Conservation (phyloP, 2,329 filamentous ascomycete species). For the Microdochium nivale region DNA sequence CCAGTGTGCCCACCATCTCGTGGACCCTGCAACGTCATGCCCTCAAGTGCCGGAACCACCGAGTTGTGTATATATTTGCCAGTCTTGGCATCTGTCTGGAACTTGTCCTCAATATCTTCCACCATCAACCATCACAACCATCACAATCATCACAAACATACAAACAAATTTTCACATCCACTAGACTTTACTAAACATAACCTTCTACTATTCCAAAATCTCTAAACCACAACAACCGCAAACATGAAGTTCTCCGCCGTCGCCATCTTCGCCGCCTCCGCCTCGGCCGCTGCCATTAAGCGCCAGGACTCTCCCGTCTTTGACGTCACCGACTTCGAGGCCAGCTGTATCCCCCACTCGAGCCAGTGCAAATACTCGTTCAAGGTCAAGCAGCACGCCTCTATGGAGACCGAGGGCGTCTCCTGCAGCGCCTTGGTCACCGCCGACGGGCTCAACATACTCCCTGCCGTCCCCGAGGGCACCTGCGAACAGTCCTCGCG, state of each 20-base stretch:
- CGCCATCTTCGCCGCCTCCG: background rate
- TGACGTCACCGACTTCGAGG: background rate
- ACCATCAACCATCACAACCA: too few relatives aligned
- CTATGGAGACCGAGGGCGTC: background rate
- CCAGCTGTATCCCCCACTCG: background rate
- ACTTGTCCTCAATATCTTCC: too few relatives aligned
- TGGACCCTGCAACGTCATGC: too few relatives aligned
- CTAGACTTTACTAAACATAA: too few relatives aligned
- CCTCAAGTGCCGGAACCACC: too few relatives aligned
- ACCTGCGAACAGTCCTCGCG: background rate
- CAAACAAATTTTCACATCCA: too few relatives aligned
- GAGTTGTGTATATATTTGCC: too few relatives aligned
- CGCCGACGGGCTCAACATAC: background rate
- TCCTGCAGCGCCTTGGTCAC: background rate
- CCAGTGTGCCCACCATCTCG: too few relatives aligned
- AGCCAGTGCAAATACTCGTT: background rate
- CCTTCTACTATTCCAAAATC: too few relatives aligned
- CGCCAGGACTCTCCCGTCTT: background rate
- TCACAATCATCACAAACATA: too few relatives aligned
- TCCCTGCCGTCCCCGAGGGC: background rate
- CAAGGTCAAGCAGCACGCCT: background rate
- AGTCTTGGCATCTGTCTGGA: too few relatives aligned
- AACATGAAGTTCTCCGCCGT: background rate
- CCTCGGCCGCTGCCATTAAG: background rate
- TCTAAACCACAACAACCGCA: background rate